A percentile compares a stretch with the other conserved stretches of the same genome.
Evolutionary conservation across 1,139 yeast species (phyloP).

Genomic region (Torulaspora pretoriensis): DNA sequence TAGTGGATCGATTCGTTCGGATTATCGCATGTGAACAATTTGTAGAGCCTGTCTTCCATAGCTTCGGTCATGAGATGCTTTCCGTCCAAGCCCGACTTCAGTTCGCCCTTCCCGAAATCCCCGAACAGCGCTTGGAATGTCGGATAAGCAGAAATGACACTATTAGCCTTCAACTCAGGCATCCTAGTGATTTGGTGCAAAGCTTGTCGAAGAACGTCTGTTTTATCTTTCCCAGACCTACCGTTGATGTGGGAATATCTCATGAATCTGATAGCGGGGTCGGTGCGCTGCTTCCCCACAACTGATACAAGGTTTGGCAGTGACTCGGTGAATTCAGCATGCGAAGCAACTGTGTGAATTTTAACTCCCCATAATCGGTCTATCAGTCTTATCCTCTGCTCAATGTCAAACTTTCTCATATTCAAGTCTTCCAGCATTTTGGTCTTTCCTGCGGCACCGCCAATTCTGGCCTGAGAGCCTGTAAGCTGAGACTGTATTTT

Average conservation of each 20-base stretch:
- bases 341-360: conserved; percentile 28
- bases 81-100: conserved; percentile 37
- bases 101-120: conserved; percentile 31
- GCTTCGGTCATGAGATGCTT: conserved; percentile 41
- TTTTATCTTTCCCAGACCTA: conserved; percentile 49
- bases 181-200: conserved; percentile 54
- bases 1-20: conserved; percentile 42
- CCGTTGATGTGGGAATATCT: conserved; percentile 51
- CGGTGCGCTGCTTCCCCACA: conserved; percentile 50
- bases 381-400: conserved; percentile 25
- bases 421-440: conserved; percentile 19
- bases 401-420: conserved; percentile 23
- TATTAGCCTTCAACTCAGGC: conserved; percentile 43
- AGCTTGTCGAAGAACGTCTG: conserved; percentile 47
- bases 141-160: conserved; percentile 38
- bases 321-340: conserved; percentile 51
- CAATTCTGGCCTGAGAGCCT: conserved; percentile 29
- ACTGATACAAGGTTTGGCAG: conserved; percentile 54
- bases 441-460: conserved; percentile 16
- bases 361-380: conserved; percentile 30
- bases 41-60: conserved; percentile 45
- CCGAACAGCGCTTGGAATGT: conserved; percentile 40
- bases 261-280: conserved; percentile 51
- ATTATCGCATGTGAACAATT: conserved; percentile 47
- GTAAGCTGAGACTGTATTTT: conserved; percentile 34